These are phyloP conservation scores for Diplodia sapinea DNA, from an alignment of 2,329 filamentous ascomycete species.

Conservation along the genomic window DNA sequence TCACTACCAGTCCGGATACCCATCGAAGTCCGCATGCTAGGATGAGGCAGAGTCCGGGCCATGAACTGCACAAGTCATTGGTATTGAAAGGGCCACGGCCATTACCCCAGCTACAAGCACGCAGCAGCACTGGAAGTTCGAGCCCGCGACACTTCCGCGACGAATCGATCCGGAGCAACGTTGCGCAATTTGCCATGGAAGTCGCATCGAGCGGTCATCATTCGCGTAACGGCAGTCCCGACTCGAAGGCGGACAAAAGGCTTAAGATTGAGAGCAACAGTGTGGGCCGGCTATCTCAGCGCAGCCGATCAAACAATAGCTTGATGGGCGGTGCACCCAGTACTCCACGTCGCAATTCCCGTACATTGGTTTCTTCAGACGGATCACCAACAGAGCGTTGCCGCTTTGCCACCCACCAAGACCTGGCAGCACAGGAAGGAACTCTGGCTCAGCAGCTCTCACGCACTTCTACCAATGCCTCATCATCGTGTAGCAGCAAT, in stretches of 20 bases:
- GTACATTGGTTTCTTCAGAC: constrained; percentile 45
- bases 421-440: constrained; percentile 43
- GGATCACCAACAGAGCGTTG: constrained; percentile 50
- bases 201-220: constrained; percentile 32
- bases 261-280: constrained; percentile 38
- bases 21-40: constrained; percentile 37
- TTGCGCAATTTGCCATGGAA: constrained; percentile 20
- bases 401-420: constrained; percentile 40
- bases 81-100: constrained; percentile 42
- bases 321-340: constrained; percentile 25
- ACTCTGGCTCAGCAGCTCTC: constrained; percentile 48
- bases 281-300: background rate
- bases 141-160: constrained; percentile 35
- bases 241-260: constrained; percentile 34
- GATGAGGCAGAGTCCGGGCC: constrained; percentile 46
- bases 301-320: constrained; percentile 33
- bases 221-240: constrained; percentile 15
- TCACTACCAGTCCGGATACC: constrained; percentile 46
- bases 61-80: constrained; percentile 44
- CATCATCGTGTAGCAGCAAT: constrained; percentile 50
- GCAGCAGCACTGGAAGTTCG: background rate
- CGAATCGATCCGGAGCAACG: constrained; percentile 35
- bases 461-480: constrained; percentile 46
- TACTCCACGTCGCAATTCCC: constrained; percentile 46
- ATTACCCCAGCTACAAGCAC: constrained; percentile 26